phyloP scores from a whole-genome alignment of 106 monocot genomes.

The Acorus calamus region DNA sequence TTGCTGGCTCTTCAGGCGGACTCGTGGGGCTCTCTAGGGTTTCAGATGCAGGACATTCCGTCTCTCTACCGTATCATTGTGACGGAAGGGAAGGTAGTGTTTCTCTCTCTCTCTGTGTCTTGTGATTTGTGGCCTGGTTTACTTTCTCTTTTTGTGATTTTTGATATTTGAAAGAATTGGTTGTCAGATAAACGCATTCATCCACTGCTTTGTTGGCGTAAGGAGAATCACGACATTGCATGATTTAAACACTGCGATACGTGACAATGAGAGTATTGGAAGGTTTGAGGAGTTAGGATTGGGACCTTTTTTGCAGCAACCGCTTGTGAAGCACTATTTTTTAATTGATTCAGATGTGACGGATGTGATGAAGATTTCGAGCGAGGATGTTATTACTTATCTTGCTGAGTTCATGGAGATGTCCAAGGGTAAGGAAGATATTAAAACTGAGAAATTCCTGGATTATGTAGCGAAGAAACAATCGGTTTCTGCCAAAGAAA shows the following conservation, averaged over 20 bases:
- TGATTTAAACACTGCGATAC: slow-evolving; percentile 13
- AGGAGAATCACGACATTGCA: slow-evolving; percentile 22
- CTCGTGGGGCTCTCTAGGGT: slow-evolving; percentile 18
- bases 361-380: slow-evolving; percentile 16
- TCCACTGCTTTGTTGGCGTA: slow-evolving; percentile 21
- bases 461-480: slow-evolving; percentile 17
- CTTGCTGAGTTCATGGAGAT: slow-evolving; percentile 9
- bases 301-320: slow-evolving; percentile 19
- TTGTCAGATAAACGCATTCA: slow-evolving; percentile 21
- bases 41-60: slow-evolving; percentile 6
- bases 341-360: slow-evolving; percentile 7
- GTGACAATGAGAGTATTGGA: slow-evolving; percentile 21
- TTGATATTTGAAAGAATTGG: background rate
- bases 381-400: slow-evolving; percentile 4
- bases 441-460: slow-evolving; percentile 16
- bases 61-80: slow-evolving; percentile 9
- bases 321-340: slow-evolving; percentile 21
- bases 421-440: slow-evolving; percentile 3
- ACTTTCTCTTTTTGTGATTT: background rate
- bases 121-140: background rate
- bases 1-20: slow-evolving; percentile 9
- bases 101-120: background rate
- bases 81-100: slow-evolving; percentile 17
- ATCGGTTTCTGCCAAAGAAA: slow-evolving; percentile 11
- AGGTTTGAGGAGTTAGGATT: slow-evolving; percentile 22